phyloP scores from a whole-genome alignment of 192 early-diverging fungal genomes.

The Podila horticola region DNA sequence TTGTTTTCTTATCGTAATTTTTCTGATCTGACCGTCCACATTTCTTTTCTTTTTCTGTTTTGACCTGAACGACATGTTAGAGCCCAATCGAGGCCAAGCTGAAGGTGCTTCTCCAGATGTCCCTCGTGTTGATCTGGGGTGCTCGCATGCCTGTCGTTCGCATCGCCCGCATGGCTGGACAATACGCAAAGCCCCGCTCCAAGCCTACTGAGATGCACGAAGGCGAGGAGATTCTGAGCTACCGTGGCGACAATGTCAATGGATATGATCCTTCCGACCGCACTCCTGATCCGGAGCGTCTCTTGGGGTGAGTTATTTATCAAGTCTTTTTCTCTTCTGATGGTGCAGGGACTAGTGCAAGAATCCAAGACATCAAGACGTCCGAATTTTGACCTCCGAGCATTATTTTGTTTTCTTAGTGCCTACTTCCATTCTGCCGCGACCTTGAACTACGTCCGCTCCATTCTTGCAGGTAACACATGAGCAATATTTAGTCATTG shows the following conservation, averaged over 20 bases:
- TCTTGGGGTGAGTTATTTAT: conserved; percentile 65
- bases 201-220: conserved; percentile 86
- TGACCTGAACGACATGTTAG: conserved; percentile 38
- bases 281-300: conserved; percentile 88
- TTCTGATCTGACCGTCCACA: no score
- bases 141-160: conserved; percentile 89
- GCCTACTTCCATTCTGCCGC: conserved; percentile 98
- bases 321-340: neutral
- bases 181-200: conserved; percentile 98
- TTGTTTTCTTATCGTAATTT: neutral
- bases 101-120: conserved; percentile 98
- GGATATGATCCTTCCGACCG: conserved; percentile 88
- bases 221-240: conserved; percentile 84
- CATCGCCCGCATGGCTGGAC: conserved; percentile 97
- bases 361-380: no score
- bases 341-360: neutral
- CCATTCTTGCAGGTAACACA: conserved; percentile 74
- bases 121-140: conserved; percentile 92
- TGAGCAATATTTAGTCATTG: neutral
- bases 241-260: conserved; percentile 97
- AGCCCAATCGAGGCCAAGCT: conserved; percentile 92
- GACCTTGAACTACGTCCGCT: conserved; percentile 92
- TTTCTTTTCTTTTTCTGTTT: neutral
- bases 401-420: conserved; percentile 20
- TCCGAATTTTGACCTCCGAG: no score